Conservation (phyloP, 1,284 basidiomycete species). For the Taiwanofungus camphoratus region DNA sequence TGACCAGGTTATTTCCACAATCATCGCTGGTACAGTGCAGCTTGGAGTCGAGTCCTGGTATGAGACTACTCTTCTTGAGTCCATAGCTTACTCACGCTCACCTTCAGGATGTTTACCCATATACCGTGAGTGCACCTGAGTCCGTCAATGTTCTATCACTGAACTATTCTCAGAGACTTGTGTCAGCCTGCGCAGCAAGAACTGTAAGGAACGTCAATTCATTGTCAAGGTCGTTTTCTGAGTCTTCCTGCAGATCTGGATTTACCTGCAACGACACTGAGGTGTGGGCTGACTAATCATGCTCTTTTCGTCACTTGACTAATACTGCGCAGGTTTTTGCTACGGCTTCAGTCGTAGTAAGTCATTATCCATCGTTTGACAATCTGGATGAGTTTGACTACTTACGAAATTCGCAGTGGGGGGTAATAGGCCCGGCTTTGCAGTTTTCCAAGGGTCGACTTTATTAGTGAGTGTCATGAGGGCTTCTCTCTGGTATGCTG, state of each 20-base stretch:
- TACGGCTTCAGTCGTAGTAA: constrained; percentile 26
- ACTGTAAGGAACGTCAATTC: constrained; percentile 21
- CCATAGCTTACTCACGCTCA: neutral
- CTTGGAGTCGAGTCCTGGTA: constrained; percentile 60
- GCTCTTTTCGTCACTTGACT: neutral
- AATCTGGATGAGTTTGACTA: neutral
- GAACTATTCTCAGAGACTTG: constrained; percentile 30
- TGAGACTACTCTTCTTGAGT: neutral
- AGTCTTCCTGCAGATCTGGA: constrained; percentile 19
- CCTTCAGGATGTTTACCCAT: constrained; percentile 50
- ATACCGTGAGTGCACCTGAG: constrained; percentile 31
- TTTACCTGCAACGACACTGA: constrained; percentile 41
- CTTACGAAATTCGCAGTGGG: constrained; percentile 27
- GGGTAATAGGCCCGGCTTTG: constrained; percentile 35
- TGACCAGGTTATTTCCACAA: constrained; percentile 52
- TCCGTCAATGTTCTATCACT: neutral
- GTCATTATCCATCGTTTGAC: constrained; percentile 2
- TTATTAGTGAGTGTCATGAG: constrained; percentile 28
- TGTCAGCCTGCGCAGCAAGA: constrained; percentile 42
- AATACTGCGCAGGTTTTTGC: constrained; percentile 25
- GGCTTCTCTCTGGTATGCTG: neutral
- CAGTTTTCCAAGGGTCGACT: constrained; percentile 38
- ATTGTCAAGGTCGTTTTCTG: constrained; percentile 10
- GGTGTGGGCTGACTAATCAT: constrained; percentile 19
- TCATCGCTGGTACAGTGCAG: constrained; percentile 59